Evolutionary conservation across 164 flowering plant species (phyloP).

Genomic region (Chimonanthus praecox): DNA sequence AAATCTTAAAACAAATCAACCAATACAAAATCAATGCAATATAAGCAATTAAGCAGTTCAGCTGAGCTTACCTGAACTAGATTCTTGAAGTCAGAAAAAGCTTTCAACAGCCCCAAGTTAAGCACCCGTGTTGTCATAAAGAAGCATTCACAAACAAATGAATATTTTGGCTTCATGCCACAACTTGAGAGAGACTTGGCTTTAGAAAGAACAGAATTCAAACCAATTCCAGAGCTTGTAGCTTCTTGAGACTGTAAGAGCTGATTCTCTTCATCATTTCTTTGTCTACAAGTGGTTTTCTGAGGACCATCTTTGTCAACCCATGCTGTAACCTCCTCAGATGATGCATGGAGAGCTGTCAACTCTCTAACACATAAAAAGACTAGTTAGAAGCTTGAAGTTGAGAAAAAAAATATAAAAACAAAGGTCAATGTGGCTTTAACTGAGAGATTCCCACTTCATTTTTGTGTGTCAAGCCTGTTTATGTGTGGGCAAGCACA

Average conservation of each 20-base stretch:
- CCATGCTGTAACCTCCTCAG: slow-evolving; percentile 87
- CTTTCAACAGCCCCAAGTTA: slow-evolving; percentile 86
- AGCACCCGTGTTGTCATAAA: slow-evolving; percentile 98
- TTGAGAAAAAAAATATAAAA: not conserved
- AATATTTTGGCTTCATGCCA: slow-evolving; percentile 43
- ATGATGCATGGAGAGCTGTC: slow-evolving; percentile 95
- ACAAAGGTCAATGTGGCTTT: not conserved
- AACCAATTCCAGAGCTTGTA: slow-evolving; percentile 48
- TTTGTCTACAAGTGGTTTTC: slow-evolving; percentile 17
- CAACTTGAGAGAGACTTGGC: slow-evolving; percentile 33
- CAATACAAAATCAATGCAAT: not conserved
- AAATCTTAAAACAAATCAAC: not conserved
- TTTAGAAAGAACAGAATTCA: slow-evolving; percentile 19
- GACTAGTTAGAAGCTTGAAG: slow-evolving; percentile 16
- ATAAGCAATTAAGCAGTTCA: too few relatives aligned
- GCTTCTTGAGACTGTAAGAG: slow-evolving; percentile 71
- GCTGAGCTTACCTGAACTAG: slow-evolving; percentile 66
- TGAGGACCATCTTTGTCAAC: slow-evolving; percentile 32
- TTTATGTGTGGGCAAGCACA: too few relatives aligned
- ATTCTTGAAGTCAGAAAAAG: slow-evolving; percentile 89
- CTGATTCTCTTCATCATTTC: slow-evolving; percentile 46
- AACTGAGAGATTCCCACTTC: slow-evolving; percentile 15
- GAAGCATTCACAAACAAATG: slow-evolving; percentile 95
- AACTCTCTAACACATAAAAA: slow-evolving; percentile 40
- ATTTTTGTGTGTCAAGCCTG: too few relatives aligned